Evolutionary conservation across 768 basidiomycete species (phyloP).

Genomic region (Albatrellus ellisii): DNA sequence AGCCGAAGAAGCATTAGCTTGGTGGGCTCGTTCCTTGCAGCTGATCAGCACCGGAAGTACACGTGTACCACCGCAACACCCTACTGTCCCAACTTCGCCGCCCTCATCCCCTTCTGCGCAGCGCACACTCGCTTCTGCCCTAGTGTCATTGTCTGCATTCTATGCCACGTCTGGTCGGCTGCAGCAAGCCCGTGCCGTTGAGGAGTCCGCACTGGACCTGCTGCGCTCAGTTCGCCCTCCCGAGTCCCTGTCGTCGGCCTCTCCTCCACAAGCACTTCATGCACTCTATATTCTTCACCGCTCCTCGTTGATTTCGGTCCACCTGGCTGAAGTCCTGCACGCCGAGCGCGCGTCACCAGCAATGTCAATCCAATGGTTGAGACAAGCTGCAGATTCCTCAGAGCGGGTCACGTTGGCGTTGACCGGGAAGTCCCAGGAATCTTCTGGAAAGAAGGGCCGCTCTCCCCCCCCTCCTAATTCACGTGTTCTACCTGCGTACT

Average conservation of each 20-base stretch:
- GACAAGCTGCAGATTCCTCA: constrained; percentile 51
- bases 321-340: constrained; percentile 60
- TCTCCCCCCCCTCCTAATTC: not conserved
- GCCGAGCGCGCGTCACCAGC: constrained; percentile 29
- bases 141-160: constrained; percentile 62
- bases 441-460: constrained; percentile 11
- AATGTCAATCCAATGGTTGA: constrained; percentile 41
- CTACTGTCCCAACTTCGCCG: constrained; percentile 22
- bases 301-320: constrained; percentile 57
- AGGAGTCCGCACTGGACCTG: constrained; percentile 41
- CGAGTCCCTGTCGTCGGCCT: constrained; percentile 26
- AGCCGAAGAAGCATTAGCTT: constrained; percentile 37
- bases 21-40: constrained; percentile 54
- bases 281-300: constrained; percentile 56
- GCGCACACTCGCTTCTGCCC: constrained; percentile 41
- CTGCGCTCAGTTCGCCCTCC: constrained; percentile 42
- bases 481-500: constrained; percentile 28
- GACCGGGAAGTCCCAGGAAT: constrained; percentile 27
- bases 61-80: constrained; percentile 10
- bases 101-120: constrained; percentile 53
- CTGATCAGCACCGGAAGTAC: constrained; percentile 22
- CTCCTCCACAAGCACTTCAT: constrained; percentile 52
- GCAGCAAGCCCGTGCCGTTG: constrained; percentile 37
- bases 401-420: constrained; percentile 48
- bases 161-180: constrained; percentile 50